Evolutionary conservation across 2,329 filamentous ascomycete species (phyloP), one percentile per base, ranked within the genome.

Genomic region (Kalmusia sp.): DNA sequence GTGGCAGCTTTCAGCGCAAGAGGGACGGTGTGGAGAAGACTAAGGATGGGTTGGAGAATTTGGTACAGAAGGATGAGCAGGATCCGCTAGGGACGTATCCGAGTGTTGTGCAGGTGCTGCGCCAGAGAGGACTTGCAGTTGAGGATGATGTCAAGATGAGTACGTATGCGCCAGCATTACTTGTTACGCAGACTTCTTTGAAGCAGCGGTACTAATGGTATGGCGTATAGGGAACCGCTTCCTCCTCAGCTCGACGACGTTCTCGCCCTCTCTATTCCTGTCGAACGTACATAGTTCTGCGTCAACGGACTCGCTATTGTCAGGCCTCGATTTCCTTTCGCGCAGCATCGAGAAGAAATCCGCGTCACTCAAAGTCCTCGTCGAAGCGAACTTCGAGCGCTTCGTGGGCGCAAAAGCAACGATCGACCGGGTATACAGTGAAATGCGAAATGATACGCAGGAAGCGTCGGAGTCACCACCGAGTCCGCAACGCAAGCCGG

Each of bases 341-440:
- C 85, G 86, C 57, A 97, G 93, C 1, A 99, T 99, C 67, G 95
- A 98, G 68, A 91, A 98, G 76, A 99, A 99, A 75, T 97, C 93
- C 0, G 95, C 93, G 0, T 97, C 93, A 3, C 84, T 99, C 56
- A 99, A 99, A 72, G 90, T 96, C 9, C 83, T 99, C 15, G 95
- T 99, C 21, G 95, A 99, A 75, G 93, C 91, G 59, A 99, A 99
- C 73, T 99, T 99, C 71, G 96, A 99, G 76, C 89, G 93, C 61
- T 99, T 99, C 78, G 95, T 99, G 51, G 89, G 92, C 58, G 95
- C 95, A 37, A 99, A 99, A 75, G 91, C 93, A 15, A 98, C 93
- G 6, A 98, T 99, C 67, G 95, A 99, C 77, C 96, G 96, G 76
- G 95, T 99, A 47, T 99, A 99, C 77, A 96, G 88, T 57, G 95